These are phyloP conservation scores for Adansonia rubrostipa DNA, from an alignment of 441 rosid genomes.

Conservation along the genomic window DNA sequence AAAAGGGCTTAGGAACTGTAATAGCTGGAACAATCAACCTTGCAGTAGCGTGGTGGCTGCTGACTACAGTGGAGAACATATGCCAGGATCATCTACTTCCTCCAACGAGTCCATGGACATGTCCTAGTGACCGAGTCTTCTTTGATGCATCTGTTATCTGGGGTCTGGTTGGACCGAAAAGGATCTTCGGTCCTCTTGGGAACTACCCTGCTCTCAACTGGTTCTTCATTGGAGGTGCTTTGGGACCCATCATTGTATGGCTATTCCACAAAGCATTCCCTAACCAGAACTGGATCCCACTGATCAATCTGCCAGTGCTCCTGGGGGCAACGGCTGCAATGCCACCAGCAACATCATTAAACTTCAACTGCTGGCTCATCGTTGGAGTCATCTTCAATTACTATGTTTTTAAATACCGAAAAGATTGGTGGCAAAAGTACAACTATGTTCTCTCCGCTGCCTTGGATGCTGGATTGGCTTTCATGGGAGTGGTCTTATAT, in stretches of 20 bases:
- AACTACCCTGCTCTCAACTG: slow-evolving; percentile 74
- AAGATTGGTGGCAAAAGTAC: slow-evolving; percentile 79
- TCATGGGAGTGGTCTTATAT: slow-evolving; percentile 75
- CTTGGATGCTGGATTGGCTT: slow-evolving; percentile 78
- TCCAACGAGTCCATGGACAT: slow-evolving; percentile 79
- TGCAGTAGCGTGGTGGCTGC: slow-evolving; percentile 72
- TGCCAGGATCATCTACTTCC: slow-evolving; percentile 71
- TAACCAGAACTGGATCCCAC: slow-evolving; percentile 59
- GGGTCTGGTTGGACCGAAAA: slow-evolving; percentile 81
- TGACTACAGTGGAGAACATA: slow-evolving; percentile 54
- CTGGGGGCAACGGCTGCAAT: slow-evolving; percentile 65
- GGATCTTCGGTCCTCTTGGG: slow-evolving; percentile 69
- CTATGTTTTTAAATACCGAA: slow-evolving; percentile 57
- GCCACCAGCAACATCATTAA: slow-evolving; percentile 81
- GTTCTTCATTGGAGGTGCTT: slow-evolving; percentile 75
- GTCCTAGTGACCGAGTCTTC: slow-evolving; percentile 76
- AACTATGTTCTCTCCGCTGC: slow-evolving; percentile 83
- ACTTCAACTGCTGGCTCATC: slow-evolving; percentile 69
- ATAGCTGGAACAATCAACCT: slow-evolving; percentile 68
- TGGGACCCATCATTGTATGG: slow-evolving; percentile 73
- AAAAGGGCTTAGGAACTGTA: slow-evolving; percentile 51
- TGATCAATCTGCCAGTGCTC: slow-evolving; percentile 71
- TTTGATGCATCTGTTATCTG: slow-evolving; percentile 87
- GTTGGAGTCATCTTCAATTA: slow-evolving; percentile 63
- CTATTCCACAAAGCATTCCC: slow-evolving; percentile 64